Evolutionary conservation across 352 stramenopile genomes (phyloP).

Genomic region (Pythium folliculosum): DNA sequence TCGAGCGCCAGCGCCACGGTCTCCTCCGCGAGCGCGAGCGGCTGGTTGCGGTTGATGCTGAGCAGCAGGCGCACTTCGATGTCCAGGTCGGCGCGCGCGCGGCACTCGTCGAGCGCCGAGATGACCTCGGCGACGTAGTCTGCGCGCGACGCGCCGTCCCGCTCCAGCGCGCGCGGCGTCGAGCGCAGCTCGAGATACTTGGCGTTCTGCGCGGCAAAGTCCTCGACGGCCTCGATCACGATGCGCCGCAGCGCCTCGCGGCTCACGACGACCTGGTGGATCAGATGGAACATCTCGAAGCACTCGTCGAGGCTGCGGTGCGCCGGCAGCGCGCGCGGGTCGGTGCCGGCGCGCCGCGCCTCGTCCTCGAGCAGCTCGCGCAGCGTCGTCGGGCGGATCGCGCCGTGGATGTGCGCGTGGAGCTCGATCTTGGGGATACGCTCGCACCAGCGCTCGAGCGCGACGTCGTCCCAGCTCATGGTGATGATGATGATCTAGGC

Average conservation of each 20-base stretch:
- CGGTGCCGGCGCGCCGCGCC: constrained; percentile 27
- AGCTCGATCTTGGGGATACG: constrained; percentile 84
- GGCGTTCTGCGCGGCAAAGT: constrained; percentile 81
- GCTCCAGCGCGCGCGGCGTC: constrained; percentile 65
- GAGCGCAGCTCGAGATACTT: constrained; percentile 86
- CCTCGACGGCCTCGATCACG: constrained; percentile 77
- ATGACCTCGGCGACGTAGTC: constrained; percentile 81
- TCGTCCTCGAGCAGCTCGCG: constrained; percentile 62
- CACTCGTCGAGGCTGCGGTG: constrained; percentile 77
- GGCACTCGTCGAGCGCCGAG: constrained; percentile 62
- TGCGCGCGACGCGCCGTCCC: constrained; percentile 49
- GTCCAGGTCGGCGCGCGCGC: constrained; percentile 52
- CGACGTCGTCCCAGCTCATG: constrained; percentile 27
- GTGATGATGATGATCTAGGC: too few species aligned
- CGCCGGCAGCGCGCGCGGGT: constrained; percentile 39
- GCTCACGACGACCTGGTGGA: constrained; percentile 82
- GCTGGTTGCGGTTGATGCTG: constrained; percentile 81
- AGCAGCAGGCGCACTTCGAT: constrained; percentile 79
- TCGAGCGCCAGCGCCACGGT: constrained; percentile 61
- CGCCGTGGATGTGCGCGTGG: constrained; percentile 89
- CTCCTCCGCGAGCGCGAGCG: constrained; percentile 60
- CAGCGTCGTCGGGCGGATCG: constrained; percentile 69
- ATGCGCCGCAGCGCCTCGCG: constrained; percentile 61
- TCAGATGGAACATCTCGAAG: constrained; percentile 88
- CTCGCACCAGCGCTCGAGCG: constrained; percentile 48